phyloP scores from a whole-genome alignment of 2,329 filamentous ascomycete genomes.

The Capronia epimyces region DNA sequence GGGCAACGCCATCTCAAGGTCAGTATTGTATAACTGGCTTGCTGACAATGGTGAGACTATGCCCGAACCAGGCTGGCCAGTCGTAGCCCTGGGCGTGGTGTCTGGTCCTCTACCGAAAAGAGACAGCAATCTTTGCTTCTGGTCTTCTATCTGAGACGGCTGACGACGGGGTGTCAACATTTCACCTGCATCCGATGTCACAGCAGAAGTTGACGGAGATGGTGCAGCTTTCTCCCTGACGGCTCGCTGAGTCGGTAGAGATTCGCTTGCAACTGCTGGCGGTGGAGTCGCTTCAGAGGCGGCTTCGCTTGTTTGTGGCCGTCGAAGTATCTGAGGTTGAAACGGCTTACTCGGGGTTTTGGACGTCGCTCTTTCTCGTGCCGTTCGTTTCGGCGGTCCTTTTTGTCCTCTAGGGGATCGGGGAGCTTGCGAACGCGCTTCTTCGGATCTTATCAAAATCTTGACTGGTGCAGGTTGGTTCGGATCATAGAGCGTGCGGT shows the following conservation, averaged over 20 bases:
- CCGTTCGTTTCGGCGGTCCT: constrained; percentile 11
- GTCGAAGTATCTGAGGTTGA: constrained; percentile 51
- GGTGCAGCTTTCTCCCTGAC: neutral
- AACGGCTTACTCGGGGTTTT: constrained; percentile 41
- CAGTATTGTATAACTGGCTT: constrained; percentile 21
- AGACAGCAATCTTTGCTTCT: constrained; percentile 51
- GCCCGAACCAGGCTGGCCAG: constrained; percentile 10
- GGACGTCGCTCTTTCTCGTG: constrained; percentile 11
- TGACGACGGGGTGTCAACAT: constrained; percentile 17
- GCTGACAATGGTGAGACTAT: constrained; percentile 23
- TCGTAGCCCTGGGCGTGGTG: constrained; percentile 9
- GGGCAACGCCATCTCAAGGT: constrained; percentile 23
- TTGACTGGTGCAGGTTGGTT: constrained; percentile 28
- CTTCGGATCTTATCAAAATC: constrained; percentile 28
- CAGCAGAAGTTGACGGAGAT: neutral
- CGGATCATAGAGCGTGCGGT: constrained; percentile 26
- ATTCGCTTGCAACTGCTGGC: constrained; percentile 10
- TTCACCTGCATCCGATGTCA: neutral
- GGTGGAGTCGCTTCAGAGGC: constrained; percentile 11
- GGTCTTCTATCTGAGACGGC: constrained; percentile 28
- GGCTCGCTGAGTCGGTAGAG: constrained; percentile 3
- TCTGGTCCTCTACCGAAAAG: constrained; percentile 53
- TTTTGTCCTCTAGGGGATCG: constrained; percentile 17
- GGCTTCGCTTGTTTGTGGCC: constrained; percentile 39
- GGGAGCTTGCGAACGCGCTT: constrained; percentile 17